A percentile compares a stretch with the other conserved stretches of the same genome.
Evolutionary conservation across 371 early-diverging fungal species (phyloP).

Genomic region (Fennellomyces sp.): DNA sequence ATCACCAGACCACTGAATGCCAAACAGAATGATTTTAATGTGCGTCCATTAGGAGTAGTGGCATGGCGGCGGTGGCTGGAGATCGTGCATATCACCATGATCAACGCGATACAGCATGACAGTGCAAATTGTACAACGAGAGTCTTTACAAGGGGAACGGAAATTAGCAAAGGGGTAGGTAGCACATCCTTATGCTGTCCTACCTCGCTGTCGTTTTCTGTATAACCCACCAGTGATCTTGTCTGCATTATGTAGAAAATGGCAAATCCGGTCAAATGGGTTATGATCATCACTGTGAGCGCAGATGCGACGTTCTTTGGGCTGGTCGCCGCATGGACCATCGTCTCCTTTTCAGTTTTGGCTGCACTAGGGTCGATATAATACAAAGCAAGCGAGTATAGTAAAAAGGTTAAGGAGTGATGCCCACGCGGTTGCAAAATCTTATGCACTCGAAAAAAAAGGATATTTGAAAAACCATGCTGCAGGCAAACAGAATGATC

Average conservation of each 20-base stretch:
- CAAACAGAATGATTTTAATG: constrained; percentile 73
- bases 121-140: constrained; percentile 25
- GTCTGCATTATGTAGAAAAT: constrained; percentile 43
- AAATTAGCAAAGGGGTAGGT: not conserved
- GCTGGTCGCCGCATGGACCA: not conserved
- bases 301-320: constrained; percentile 23
- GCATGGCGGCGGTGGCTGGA: not conserved
- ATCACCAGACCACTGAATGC: constrained; percentile 71
- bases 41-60: constrained; percentile 26
- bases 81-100: constrained; percentile 13
- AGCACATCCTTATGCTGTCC: not conserved
- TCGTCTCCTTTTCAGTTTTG: constrained; percentile 13
- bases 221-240: constrained; percentile 1
- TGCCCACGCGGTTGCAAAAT: not conserved
- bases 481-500: constrained; percentile 68
- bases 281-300: constrained; percentile 32
- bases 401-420: constrained; percentile 37
- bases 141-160: constrained; percentile 6
- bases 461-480: constrained; percentile 65
- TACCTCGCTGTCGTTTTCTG: constrained; percentile 3
- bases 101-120: constrained; percentile 14
- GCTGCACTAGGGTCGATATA: constrained; percentile 29
- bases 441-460: constrained; percentile 25
- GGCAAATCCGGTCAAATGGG: constrained; percentile 35
- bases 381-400: constrained; percentile 45